phyloP scores from a whole-genome alignment of 2,329 filamentous ascomycete genomes.

The Aphanoascus verrucosus region DNA sequence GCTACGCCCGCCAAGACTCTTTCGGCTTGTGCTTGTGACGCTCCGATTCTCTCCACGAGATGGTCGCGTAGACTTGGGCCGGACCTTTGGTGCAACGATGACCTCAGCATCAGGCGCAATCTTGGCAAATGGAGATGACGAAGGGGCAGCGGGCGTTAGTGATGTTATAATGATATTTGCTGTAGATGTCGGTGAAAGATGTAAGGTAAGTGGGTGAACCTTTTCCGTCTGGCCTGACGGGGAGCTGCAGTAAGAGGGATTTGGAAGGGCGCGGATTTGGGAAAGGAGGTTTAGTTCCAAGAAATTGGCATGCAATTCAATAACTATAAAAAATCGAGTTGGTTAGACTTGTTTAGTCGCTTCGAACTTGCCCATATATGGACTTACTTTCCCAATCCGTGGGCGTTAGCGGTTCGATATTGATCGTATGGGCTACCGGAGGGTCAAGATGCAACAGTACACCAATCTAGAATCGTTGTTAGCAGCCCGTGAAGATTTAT shows the following conservation, averaged over 20 bases:
- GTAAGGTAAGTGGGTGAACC: constrained; percentile 74
- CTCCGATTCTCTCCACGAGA: constrained; percentile 64
- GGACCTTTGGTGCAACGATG: constrained; percentile 87
- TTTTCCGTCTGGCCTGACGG: constrained; percentile 40
- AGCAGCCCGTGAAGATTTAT: constrained; percentile 13
- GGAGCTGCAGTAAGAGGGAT: constrained; percentile 55
- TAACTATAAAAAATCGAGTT: constrained; percentile 44
- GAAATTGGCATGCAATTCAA: constrained; percentile 92
- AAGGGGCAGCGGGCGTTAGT: constrained; percentile 61
- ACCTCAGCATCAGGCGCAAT: constrained; percentile 91
- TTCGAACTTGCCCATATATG: constrained; percentile 15
- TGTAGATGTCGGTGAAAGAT: constrained; percentile 89
- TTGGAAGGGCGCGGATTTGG: constrained; percentile 87
- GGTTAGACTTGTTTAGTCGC: constrained; percentile 10
- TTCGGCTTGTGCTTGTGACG: constrained; percentile 66
- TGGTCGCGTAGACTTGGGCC: constrained; percentile 56
- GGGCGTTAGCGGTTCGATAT: constrained; percentile 89
- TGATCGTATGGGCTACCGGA: constrained; percentile 81
- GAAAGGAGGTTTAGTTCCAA: constrained; percentile 85
- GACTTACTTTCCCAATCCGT: constrained; percentile 82
- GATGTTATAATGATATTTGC: constrained; percentile 82
- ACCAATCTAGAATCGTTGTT: constrained; percentile 39
- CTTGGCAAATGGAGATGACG: constrained; percentile 71
- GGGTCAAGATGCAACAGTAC: constrained; percentile 74
- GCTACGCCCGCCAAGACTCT: constrained; percentile 60